Base-by-base conservation (phyloP, 768 basidiomycete species). In the Kwoniella dejecticola region DNA sequence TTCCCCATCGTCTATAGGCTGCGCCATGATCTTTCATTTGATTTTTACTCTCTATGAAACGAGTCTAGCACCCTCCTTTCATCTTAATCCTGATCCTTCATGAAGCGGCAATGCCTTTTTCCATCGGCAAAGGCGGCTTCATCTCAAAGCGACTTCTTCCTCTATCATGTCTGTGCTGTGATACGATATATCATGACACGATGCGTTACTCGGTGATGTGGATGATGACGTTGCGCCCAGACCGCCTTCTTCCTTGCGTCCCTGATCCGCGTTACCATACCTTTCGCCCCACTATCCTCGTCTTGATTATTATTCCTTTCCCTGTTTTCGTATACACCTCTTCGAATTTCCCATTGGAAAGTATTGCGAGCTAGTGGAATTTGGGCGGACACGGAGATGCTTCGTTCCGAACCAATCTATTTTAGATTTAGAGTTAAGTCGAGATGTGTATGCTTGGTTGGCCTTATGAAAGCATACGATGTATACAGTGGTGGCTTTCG, bases 21-120 rank as follows among this genome's bases (percentile, higher is more conserved):
- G 36, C 36, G 8, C 36, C 17, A 38, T n/a, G n/a, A n/a, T n/a
- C n/a, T n/a, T n/a, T n/a, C n/a, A n/a, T n/a, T n/a, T n/a, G n/a
- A n/a, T n/a, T n/a, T n/a, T n/a, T n/a, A n/a, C 29, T 7, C 15
- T 50, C 48, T 10, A 13, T n/a, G 29, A 50, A 33, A 31, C 48
- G 48, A 31, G 30, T 33, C 48, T 50, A 50, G 48, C 30, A 50
- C 48, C 48, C 48, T 50, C 48, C 30, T 50, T 50, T 50, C 30
- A 36, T 36, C 33, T 36, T 36, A 36, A 7, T 15, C 7, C 33
- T 7, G 15, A 36, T 36, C 33, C 33, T 15, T 36, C 15, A 36
- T 36, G 33, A 36, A 36, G 33, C 33, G 33, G 33, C 33, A 36
- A 36, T 36, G 33, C 7, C n/a, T 36, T 15, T 36, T 7, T 7